Percentiles rank a stretch among this genome's conserved stretches.
Evolutionary conservation across 352 stramenopile species (phyloP).

Genomic region (Thraustotheca clavata): DNA sequence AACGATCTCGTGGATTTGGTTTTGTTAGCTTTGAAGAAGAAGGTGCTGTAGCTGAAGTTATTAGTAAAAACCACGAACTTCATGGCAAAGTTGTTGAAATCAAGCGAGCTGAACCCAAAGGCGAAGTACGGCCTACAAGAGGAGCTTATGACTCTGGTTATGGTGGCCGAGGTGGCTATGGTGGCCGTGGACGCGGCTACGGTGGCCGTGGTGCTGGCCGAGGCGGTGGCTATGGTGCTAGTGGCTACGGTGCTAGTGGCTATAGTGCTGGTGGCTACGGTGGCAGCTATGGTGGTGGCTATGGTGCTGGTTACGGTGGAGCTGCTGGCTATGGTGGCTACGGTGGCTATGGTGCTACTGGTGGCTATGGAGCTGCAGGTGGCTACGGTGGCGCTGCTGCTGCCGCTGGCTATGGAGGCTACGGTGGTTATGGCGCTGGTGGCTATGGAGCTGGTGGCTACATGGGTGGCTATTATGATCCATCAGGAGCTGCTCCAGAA

Average conservation of each 20-base stretch:
- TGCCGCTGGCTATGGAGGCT: conserved; percentile 9
- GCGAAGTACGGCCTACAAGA: conserved; percentile 36
- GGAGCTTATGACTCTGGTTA: conserved; percentile 26
- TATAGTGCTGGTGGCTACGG: conserved; percentile 20
- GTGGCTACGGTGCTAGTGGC: conserved; percentile 25
- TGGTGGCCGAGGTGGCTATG: conserved; percentile 24
- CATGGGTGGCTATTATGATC: conserved; percentile 30
- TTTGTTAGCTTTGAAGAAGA: conserved; percentile 91
- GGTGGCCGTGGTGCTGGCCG: conserved; percentile 31
- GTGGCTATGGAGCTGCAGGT: conserved; percentile 4
- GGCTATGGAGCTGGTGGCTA: conserved; percentile 27
- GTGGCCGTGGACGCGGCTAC: conserved; percentile 21
- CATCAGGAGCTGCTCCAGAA: conserved; percentile 18
- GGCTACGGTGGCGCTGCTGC: conserved; percentile 11
- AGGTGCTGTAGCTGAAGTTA: conserved; percentile 79
- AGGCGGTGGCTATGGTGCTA: conserved; percentile 29
- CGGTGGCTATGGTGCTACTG: conserved; percentile 22
- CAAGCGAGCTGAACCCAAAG: conserved; percentile 81
- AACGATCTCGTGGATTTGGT: conserved; percentile 86
- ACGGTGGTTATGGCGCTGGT: conserved; percentile 22
- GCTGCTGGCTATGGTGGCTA: conserved; percentile 24
- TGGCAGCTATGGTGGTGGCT: conserved; percentile 22
- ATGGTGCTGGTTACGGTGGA: conserved; percentile 26
- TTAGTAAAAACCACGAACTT: conserved; percentile 84
- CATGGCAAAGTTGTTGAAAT: conserved; percentile 87